Percentiles rank a stretch among this genome's conserved stretches.
These are phyloP conservation scores for Phytophthora nicotianae DNA, from an alignment of 352 stramenopile genomes.

Conservation along the genomic window DNA sequence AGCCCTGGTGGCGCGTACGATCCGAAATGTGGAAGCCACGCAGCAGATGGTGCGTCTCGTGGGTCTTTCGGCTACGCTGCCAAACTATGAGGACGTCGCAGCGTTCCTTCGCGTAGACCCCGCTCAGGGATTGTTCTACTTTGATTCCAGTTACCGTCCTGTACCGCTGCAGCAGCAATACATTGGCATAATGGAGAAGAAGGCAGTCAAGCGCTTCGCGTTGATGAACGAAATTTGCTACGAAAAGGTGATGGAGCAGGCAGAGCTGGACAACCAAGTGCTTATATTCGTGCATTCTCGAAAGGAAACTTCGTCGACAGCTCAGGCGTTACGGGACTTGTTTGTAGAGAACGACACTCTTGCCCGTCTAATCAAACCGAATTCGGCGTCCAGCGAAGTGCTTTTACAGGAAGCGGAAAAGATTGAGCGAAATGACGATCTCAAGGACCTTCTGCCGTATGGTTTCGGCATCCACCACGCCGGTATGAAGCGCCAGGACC, in stretches of 20 bases:
- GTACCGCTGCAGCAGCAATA: slow-evolving; percentile 99
- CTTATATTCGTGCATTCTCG: slow-evolving; percentile 99
- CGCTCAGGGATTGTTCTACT: slow-evolving; percentile 99
- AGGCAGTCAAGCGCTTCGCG: slow-evolving; percentile 98
- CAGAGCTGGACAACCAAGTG: slow-evolving; percentile 96
- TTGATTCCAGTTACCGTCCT: slow-evolving; percentile 98
- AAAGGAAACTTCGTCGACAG: slow-evolving; percentile 98
- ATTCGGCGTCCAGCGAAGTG: slow-evolving; percentile 90
- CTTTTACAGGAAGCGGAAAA: slow-evolving; percentile 94
- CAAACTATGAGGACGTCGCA: slow-evolving; percentile 99
- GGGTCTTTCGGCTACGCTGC: slow-evolving; percentile 98
- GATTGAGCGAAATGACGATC: slow-evolving; percentile 94
- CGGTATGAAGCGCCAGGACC: slow-evolving; percentile 97
- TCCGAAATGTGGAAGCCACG: slow-evolving; percentile 98
- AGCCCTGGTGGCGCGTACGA: slow-evolving; percentile 96
- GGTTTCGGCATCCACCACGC: slow-evolving; percentile 99
- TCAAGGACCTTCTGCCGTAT: slow-evolving; percentile 98
- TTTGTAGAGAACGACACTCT: slow-evolving; percentile 96
- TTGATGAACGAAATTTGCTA: slow-evolving; percentile 99
- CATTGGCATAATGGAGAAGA: slow-evolving; percentile 99
- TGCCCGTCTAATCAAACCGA: slow-evolving; percentile 88
- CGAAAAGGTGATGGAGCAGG: slow-evolving; percentile 97
- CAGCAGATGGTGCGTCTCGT: slow-evolving; percentile 97
- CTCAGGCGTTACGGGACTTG: slow-evolving; percentile 95
- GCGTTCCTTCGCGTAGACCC: slow-evolving; percentile 98